Base-by-base conservation (phyloP, 208 protist species). In the Acanthamoeba comandoni region DNA sequence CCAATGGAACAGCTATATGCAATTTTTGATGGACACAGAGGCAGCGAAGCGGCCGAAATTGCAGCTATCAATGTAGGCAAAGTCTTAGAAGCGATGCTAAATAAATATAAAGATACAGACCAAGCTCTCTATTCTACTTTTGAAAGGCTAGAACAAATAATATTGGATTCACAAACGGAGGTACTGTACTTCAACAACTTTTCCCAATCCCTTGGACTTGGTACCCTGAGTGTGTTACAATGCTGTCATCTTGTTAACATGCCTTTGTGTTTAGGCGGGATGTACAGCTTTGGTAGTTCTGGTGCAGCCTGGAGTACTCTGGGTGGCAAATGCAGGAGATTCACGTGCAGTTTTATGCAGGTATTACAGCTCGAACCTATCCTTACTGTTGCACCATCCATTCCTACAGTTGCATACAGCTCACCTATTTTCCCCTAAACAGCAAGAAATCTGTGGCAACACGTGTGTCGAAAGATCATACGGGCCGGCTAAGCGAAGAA, bases 261-360 rank as follows among this genome's bases (percentile, higher is more conserved):
- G 12, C 53, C 53, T 60, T 17, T 60, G 15, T 60, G 12, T 12
- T 12, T 12, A 17, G 53, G 53, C 15, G 53, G 53, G 53, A 60
- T 60, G 53, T 12, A n/a, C 12, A 17, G 12, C 53, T 12, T 17
- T 60, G 53, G 17, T 17, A 17, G 12, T 17, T 12, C 15, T n/a
- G 53, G 53, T 12, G 15, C 53, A 17, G 2, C 17, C 65, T 52
- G 71, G 71, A 82, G 71, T 58, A 43, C 60, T 89, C 11, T 89
- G 80, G 80, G 19, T 89, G 26, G 80, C 80, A 31, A 89, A 89
- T 62, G 80, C 58, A 39, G 80, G 80, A 11, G 80, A 89, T 51
- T 89, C 80, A 51, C 80, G 80, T 2, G 80, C 80, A n/a, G 80
- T 89, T 11, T 48, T 89, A 7, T 89, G 48, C 0, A 3, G 60